A percentile compares a stretch with the other conserved stretches of the same genome.
Conservation (phyloP, 192 early-diverging fungal species). For the Entophlyctis luteolus region DNA sequence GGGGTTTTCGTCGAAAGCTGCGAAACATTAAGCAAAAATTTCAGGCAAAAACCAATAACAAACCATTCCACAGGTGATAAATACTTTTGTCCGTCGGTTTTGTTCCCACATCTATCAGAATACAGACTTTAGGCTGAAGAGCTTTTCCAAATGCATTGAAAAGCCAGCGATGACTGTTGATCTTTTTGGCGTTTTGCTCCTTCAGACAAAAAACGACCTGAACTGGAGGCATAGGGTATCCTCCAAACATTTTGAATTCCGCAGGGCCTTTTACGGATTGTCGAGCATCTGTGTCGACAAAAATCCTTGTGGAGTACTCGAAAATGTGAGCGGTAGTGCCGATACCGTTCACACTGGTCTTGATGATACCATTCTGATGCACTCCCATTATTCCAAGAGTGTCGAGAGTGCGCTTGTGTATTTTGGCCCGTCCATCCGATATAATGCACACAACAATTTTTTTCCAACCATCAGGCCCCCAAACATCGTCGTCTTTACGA, state of each 20-base stretch:
- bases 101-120: constrained; percentile 69
- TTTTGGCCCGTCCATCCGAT: constrained; percentile 75
- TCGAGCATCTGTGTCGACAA: constrained; percentile 59
- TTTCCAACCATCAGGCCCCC: constrained; percentile 63
- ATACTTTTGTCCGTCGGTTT: constrained; percentile 63
- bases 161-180: constrained; percentile 69
- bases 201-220: constrained; percentile 84
- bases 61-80: constrained; percentile 64
- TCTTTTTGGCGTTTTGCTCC: constrained; percentile 87
- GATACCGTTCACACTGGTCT: constrained; percentile 38
- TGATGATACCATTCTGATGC: constrained; percentile 47
- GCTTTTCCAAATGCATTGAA: constrained; percentile 52
- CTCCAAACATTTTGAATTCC: background rate
- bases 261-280: constrained; percentile 20
- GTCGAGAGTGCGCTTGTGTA: constrained; percentile 68
- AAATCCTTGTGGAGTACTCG: constrained; percentile 49
- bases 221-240: too few relatives aligned
- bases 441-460: constrained; percentile 70
- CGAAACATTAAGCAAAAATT: background rate
- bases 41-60: background rate
- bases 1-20: constrained; percentile 67
- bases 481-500: constrained; percentile 44
- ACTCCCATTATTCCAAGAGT: constrained; percentile 63
- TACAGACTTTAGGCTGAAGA: constrained; percentile 46
- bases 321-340: constrained; percentile 53